Conservation (phyloP, 805 yeast species). For the Komagataella pseudopastoris region DNA sequence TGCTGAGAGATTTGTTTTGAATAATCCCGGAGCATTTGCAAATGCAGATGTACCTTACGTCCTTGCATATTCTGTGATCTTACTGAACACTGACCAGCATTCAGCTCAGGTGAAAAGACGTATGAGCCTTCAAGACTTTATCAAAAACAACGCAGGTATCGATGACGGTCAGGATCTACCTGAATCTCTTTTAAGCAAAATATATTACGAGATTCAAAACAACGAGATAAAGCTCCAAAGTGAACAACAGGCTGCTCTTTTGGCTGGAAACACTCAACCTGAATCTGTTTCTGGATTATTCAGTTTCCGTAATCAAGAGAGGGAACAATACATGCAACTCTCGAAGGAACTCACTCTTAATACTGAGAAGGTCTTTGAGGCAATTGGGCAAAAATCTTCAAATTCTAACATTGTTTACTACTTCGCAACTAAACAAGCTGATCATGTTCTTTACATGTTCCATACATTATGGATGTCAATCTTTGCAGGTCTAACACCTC, state of each 20-base stretch:
- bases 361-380: conserved; percentile 72
- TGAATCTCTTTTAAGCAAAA: conserved; percentile 49
- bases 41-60: conserved; percentile 93
- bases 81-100: conserved; percentile 92
- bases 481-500: conserved; percentile 86
- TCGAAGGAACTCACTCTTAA: conserved; percentile 84
- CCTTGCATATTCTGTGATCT: conserved; percentile 78
- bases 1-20: conserved; percentile 83
- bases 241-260: conserved; percentile 85
- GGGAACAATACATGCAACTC: conserved; percentile 85
- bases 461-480: conserved; percentile 96
- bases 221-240: conserved; percentile 86
- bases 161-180: conserved; percentile 85
- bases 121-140: conserved; percentile 82
- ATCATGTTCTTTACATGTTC: conserved; percentile 86
- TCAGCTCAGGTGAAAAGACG: conserved; percentile 73
- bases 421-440: conserved; percentile 65
- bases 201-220: conserved; percentile 64
- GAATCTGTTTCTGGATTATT: conserved; percentile 23
- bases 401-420: conserved; percentile 43
- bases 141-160: conserved; percentile 80
- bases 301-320: conserved; percentile 52
- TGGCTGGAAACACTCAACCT: conserved; percentile 45
- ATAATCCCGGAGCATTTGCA: conserved; percentile 78
- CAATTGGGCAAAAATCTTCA: conserved; percentile 35